Percentiles rank a stretch among this genome's conserved stretches.
These are phyloP conservation scores for Crithidia acanthocephali DNA, from an alignment of 208 protist species.

Conservation along the genomic window DNA sequence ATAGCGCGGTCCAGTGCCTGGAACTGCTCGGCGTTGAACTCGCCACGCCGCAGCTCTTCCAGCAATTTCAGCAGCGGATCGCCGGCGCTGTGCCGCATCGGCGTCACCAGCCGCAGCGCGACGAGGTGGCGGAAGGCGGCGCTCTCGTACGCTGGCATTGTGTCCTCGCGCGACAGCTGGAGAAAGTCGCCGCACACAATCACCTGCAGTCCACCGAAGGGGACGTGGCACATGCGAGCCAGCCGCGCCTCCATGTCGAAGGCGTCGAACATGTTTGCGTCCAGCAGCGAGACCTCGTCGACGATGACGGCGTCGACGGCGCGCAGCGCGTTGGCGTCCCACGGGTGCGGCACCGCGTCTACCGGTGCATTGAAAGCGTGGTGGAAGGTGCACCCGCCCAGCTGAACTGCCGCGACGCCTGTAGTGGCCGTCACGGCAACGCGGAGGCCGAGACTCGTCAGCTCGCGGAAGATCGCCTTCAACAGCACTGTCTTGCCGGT, in stretches of 20 bases:
- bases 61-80: slow-evolving; percentile 72
- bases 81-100: slow-evolving; percentile 71
- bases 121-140: slow-evolving; percentile 63
- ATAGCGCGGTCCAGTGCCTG: slow-evolving; percentile 58
- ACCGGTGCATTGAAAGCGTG: slow-evolving; percentile 79
- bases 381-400: slow-evolving; percentile 94
- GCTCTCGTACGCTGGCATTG: slow-evolving; percentile 64
- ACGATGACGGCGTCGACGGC: slow-evolving; percentile 92
- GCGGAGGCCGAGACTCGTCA: slow-evolving; percentile 62
- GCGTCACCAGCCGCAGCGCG: slow-evolving; percentile 67
- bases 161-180: slow-evolving; percentile 72
- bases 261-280: slow-evolving; percentile 79
- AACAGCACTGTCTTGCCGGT: slow-evolving; percentile 93
- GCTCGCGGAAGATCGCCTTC: slow-evolving; percentile 69
- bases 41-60: slow-evolving; percentile 58
- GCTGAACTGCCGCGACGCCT: slow-evolving; percentile 88
- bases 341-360: slow-evolving; percentile 32
- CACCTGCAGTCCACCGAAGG: slow-evolving; percentile 93
- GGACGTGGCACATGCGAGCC: slow-evolving; percentile 57
- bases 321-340: slow-evolving; percentile 81
- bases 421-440: slow-evolving; percentile 92
- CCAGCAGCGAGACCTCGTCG: slow-evolving; percentile 93
- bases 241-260: slow-evolving; percentile 85
- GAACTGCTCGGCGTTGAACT: slow-evolving; percentile 55
- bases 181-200: slow-evolving; percentile 94